These are phyloP conservation scores for Reutealis trisperma DNA, from an alignment of 345 rosid species.

Conservation along the genomic window DNA sequence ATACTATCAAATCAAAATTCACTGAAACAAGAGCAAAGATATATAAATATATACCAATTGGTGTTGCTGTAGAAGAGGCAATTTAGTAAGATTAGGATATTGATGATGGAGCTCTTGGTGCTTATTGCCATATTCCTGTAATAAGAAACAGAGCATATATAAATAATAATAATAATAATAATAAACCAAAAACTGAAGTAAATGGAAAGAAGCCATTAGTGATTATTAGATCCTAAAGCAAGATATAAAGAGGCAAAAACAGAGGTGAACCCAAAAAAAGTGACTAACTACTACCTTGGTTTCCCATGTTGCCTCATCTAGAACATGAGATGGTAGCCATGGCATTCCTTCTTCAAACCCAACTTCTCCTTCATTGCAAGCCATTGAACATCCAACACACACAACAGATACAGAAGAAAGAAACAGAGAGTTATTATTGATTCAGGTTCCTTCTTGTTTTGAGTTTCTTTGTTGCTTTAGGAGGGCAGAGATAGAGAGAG, in stretches of 20 bases:
- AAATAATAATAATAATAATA: no score
- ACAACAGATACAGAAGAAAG: not conserved
- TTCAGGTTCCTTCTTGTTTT: not conserved
- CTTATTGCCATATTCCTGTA: conserved; percentile 24
- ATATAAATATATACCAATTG: conserved; percentile 26
- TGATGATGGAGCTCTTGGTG: not conserved
- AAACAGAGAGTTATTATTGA: not conserved
- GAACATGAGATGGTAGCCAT: conserved; percentile 54
- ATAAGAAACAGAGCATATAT: not conserved
- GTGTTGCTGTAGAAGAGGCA: conserved; percentile 23
- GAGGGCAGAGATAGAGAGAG: no score
- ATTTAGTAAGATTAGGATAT: conserved; percentile 18
- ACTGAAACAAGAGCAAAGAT: not conserved
- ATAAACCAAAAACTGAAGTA: not conserved
- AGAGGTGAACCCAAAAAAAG: no score
- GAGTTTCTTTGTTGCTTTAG: conserved; percentile 13
- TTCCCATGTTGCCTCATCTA: conserved; percentile 45
- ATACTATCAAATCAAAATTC: no score
- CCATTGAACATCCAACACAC: conserved; percentile 19
- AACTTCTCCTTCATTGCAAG: conserved; percentile 34
- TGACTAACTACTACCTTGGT: conserved; percentile 9
- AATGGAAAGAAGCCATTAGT: not conserved
- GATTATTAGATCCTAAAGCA: no score
- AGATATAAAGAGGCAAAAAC: not conserved
- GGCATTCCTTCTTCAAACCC: conserved; percentile 50